Evolutionary conservation across 2,329 filamentous ascomycete genomes (phyloP).

Genomic region (Canariomyces notabilis): DNA sequence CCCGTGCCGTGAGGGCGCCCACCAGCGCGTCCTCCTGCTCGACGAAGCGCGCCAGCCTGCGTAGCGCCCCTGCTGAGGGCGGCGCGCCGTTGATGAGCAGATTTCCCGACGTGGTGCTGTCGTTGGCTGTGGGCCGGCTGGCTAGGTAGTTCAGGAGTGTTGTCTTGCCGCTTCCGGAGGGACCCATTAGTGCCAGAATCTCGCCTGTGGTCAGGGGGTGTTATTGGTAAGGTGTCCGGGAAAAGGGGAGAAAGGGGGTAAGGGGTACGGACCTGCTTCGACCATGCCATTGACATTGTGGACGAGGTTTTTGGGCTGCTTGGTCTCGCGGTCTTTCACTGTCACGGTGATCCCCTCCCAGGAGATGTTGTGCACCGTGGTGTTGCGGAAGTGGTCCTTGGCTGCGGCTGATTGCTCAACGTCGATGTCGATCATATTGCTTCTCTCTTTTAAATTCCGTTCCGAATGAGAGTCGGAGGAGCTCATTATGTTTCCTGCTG

Average conservation of each 20-base stretch:
- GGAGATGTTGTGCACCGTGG: conserved; percentile 56
- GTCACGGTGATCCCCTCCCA: conserved; percentile 65
- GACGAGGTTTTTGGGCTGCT: conserved; percentile 58
- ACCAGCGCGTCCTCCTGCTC: conserved; percentile 86
- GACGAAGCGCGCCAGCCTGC: conserved; percentile 68
- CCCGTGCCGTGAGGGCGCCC: conserved; percentile 71
- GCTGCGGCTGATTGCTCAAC: conserved; percentile 29
- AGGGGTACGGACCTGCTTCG: conserved; percentile 46
- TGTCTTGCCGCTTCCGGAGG: conserved; percentile 70
- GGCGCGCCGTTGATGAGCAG: conserved; percentile 59
- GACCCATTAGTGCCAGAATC: conserved; percentile 77
- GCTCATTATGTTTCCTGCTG: conserved; percentile 7
- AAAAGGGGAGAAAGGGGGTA: not conserved
- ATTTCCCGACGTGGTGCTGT: conserved; percentile 46
- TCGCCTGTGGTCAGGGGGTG: conserved; percentile 48
- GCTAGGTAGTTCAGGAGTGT: conserved; percentile 79
- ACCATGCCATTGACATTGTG: conserved; percentile 59
- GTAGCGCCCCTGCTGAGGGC: conserved; percentile 52
- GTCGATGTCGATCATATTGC: conserved; percentile 18
- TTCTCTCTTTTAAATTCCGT: conserved; percentile 10
- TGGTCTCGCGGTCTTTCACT: conserved; percentile 68
- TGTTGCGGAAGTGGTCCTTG: conserved; percentile 55
- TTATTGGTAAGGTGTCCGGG: not conserved
- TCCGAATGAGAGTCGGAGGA: conserved; percentile 18
- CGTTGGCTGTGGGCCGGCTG: conserved; percentile 36